Percentiles rank a stretch among this genome's conserved stretches.
These are phyloP conservation scores for Pseudogymnoascus sp. DNA, from an alignment of 2,329 filamentous ascomycete genomes.

Conservation along the genomic window DNA sequence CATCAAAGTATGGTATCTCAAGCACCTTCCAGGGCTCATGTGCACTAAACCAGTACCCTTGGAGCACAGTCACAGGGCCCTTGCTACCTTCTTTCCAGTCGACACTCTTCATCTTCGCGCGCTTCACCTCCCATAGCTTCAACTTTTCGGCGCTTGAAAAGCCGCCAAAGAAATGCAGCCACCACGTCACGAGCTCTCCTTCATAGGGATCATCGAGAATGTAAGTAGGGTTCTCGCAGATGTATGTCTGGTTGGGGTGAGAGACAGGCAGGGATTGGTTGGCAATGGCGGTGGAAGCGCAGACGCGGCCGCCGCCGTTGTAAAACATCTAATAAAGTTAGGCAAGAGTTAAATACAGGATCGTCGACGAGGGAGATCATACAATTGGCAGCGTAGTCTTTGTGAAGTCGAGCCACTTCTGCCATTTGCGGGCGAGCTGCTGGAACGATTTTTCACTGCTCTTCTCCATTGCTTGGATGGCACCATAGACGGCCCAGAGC, in stretches of 20 bases:
- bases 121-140: conserved; percentile 34
- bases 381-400: conserved; percentile 32
- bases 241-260: conserved; percentile 28
- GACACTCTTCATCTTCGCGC: conserved; percentile 31
- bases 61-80: conserved; percentile 37
- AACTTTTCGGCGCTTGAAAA: conserved; percentile 30
- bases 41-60: conserved; percentile 27
- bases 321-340: conserved; percentile 31
- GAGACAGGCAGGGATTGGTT: conserved; percentile 31
- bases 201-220: conserved; percentile 38
- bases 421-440: conserved; percentile 33
- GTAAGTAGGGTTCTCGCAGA: conserved; percentile 30
- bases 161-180: conserved; percentile 34
- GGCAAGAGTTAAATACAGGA: background rate
- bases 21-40: conserved; percentile 39
- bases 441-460: conserved; percentile 20
- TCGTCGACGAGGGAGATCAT: background rate
- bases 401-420: conserved; percentile 36
- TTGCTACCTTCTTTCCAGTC: conserved; percentile 33
- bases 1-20: conserved; percentile 38
- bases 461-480: conserved; percentile 33
- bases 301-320: conserved; percentile 33
- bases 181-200: conserved; percentile 38
- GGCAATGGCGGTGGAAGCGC: conserved; percentile 33
- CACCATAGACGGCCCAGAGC: conserved; percentile 38